A percentile compares a stretch with the other conserved stretches of the same genome.
Conservation (phyloP, 345 rosid species). For the Populus davidiana region DNA sequence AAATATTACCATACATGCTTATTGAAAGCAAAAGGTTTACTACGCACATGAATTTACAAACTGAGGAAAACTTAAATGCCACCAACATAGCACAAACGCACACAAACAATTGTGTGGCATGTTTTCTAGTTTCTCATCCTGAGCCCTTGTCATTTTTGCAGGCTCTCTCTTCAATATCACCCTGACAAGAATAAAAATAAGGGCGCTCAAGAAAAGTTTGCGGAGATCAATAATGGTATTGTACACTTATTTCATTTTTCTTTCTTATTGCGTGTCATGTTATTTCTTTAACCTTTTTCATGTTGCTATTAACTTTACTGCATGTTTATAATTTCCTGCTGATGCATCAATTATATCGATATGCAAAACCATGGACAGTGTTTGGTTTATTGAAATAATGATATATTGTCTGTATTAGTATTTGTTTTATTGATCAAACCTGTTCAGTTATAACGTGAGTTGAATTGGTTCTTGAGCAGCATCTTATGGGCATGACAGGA, state of each 20-base stretch:
- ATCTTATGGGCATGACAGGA: not conserved
- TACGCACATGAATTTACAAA: too few species aligned
- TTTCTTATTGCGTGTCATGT: not conserved
- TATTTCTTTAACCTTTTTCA: not conserved
- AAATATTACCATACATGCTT: too few species aligned
- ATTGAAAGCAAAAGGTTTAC: too few species aligned
- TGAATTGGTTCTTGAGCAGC: not conserved
- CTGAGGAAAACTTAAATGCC: too few species aligned
- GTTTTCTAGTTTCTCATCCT: not conserved
- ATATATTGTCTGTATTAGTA: not conserved
- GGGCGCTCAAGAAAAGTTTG: constrained; percentile 80
- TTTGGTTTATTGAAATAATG: not conserved
- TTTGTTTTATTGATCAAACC: not conserved
- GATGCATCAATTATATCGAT: not conserved
- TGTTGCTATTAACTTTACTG: not conserved
- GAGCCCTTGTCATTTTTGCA: constrained; percentile 22
- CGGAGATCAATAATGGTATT: constrained; percentile 88
- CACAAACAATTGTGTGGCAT: not conserved
- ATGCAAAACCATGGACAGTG: not conserved
- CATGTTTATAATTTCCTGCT: not conserved
- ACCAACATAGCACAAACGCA: not conserved
- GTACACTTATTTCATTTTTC: constrained; percentile 1
- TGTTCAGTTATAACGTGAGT: not conserved
- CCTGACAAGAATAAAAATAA: constrained; percentile 90
- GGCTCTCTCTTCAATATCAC: constrained; percentile 82